Percentiles rank a stretch among this genome's conserved stretches.
Evolutionary conservation across 305 asterid species (phyloP).

Genomic region (Solanum chacoense): DNA sequence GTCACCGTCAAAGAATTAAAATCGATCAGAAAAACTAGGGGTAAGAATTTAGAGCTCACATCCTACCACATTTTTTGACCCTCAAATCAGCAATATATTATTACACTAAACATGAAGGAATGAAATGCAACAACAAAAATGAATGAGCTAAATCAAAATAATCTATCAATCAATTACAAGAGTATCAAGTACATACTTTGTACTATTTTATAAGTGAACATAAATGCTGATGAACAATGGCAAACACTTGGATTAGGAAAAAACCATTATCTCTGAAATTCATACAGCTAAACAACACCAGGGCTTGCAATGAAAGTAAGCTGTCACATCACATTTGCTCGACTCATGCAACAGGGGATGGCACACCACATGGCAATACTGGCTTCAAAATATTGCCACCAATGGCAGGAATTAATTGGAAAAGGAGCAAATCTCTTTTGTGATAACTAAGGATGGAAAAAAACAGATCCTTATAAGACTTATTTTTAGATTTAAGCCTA

Average conservation of each 20-base stretch:
- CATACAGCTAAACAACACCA: background rate
- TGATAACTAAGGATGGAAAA: background rate
- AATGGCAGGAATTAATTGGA: background rate
- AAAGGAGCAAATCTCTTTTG: background rate
- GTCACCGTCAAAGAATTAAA: background rate
- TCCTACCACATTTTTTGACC: background rate
- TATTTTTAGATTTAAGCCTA: background rate
- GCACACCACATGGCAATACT: background rate
- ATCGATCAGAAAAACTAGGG: background rate
- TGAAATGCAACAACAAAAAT: background rate
- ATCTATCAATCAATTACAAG: background rate
- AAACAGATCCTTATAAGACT: background rate
- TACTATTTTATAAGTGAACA: background rate
- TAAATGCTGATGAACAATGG: background rate
- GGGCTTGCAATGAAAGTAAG: background rate
- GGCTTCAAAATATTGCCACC: background rate
- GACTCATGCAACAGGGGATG: background rate
- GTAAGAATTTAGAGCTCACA: background rate
- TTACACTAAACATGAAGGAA: background rate
- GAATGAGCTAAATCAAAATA: background rate
- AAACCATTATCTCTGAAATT: background rate
- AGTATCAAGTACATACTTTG: background rate
- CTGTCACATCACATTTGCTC: background rate
- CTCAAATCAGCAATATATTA: background rate
- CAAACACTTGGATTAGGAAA: background rate